Conservation (phyloP, 345 rosid genomes). For the Syzygium oleosum region DNA sequence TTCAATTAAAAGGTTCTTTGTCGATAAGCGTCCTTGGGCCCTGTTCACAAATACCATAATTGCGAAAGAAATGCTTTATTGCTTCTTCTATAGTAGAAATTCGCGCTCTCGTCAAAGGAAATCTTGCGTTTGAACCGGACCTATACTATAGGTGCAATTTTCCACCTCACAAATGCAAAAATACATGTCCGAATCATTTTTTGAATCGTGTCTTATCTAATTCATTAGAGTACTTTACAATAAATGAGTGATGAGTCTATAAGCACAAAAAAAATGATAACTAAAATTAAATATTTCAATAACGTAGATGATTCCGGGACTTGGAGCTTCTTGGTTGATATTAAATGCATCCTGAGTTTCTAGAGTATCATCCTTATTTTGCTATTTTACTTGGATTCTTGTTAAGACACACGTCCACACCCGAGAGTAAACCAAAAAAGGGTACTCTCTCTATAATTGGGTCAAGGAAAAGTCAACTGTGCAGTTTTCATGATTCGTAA, state of each 20-base stretch:
- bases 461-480: not conserved
- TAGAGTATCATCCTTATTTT: not conserved
- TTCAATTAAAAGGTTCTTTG: not conserved
- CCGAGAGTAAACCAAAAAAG: not conserved
- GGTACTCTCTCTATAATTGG: not conserved
- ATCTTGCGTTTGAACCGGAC: rapidly evolving
- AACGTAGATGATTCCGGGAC: not conserved
- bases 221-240: not conserved
- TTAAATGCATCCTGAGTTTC: not conserved
- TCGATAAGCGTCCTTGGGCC: not conserved
- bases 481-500: not conserved
- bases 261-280: not conserved
- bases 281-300: not conserved
- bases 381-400: not conserved
- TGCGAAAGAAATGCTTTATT: not conserved
- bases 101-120: rapidly evolving
- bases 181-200: not conserved
- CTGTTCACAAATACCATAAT: not conserved
- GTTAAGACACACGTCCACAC: not conserved
- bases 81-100: not conserved
- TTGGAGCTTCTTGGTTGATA: not conserved
- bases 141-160: too few species aligned
- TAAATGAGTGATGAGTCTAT: not conserved
- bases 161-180: not conserved
- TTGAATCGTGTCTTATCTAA: not conserved